A percentile compares a stretch with the other conserved stretches of the same genome.
These are phyloP conservation scores for Gentiana dahurica DNA, from an alignment of 257 asterid genomes.

Conservation along the genomic window DNA sequence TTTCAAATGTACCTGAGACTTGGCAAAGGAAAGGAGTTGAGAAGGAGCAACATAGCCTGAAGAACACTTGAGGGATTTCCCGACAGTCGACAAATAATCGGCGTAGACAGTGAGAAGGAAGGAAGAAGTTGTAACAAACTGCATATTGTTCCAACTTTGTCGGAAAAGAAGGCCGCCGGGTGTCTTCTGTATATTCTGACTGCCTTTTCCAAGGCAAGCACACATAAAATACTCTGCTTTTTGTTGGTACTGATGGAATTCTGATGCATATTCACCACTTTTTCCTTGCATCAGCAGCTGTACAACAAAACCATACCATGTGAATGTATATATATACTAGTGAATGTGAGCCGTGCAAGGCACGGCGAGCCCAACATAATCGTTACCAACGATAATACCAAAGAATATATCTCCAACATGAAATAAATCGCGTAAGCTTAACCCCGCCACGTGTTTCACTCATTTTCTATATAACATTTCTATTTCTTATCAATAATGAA, in stretches of 20 bases:
- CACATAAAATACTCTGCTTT: slow-evolving; percentile 95
- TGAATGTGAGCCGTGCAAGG: too few species aligned
- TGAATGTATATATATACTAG: too few species aligned
- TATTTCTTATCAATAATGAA: too few species aligned
- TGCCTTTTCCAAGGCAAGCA: slow-evolving; percentile 79
- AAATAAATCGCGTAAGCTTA: too few species aligned
- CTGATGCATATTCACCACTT: slow-evolving; percentile 43
- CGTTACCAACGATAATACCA: too few species aligned
- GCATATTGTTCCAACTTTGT: slow-evolving; percentile 98
- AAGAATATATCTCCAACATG: too few species aligned
- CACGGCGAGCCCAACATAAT: too few species aligned
- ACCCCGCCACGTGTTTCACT: too few species aligned
- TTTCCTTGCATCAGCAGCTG: slow-evolving; percentile 87
- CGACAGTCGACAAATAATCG: slow-evolving; percentile 73
- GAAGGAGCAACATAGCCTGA: slow-evolving; percentile 47
- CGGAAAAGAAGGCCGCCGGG: slow-evolving; percentile 88
- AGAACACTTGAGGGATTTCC: slow-evolving; percentile 60
- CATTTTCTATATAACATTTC: too few species aligned
- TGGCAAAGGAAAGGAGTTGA: slow-evolving; percentile 69
- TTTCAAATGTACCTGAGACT: slow-evolving; percentile 57
- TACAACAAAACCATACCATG: slow-evolving; percentile 3
- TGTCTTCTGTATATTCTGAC: slow-evolving; percentile 64
- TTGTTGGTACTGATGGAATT: slow-evolving; percentile 51
- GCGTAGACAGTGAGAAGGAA: slow-evolving; percentile 81
- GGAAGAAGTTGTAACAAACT: slow-evolving; percentile 88